Evolutionary conservation across 176 grass and related monocot species (phyloP).

Genomic region (Themeda triandra): DNA sequence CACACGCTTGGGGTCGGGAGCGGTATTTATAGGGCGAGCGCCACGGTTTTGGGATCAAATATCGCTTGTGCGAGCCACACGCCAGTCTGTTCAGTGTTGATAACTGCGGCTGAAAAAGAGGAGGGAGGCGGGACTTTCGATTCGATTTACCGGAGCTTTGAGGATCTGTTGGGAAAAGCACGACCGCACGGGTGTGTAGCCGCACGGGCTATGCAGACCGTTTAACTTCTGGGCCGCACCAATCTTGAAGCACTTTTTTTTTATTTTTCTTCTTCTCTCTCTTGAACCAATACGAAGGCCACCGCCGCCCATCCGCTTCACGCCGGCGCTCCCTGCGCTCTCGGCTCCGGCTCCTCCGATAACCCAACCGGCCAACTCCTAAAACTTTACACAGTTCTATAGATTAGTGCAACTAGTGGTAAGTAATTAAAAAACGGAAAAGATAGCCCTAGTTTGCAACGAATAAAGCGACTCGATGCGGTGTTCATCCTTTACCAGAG

Average conservation of each 20-base stretch:
- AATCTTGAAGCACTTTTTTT: no score
- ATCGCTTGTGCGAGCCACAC: conserved; percentile 1
- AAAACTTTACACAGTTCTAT: no score
- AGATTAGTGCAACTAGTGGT: no score
- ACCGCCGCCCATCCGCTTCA: no score
- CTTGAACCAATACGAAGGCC: background rate
- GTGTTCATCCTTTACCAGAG: background rate
- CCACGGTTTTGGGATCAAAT: background rate
- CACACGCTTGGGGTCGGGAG: conserved; percentile 27
- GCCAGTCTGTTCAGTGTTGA: background rate
- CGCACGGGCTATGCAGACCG: no score
- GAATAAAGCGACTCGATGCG: conserved; percentile 22
- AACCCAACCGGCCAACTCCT: no score
- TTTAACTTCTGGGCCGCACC: no score
- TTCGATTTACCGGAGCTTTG: no score
- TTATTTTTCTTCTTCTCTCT: no score
- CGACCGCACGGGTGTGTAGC: no score
- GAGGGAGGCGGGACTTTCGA: background rate
- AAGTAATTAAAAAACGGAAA: no score
- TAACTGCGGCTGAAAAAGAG: background rate
- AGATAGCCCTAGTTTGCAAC: background rate
- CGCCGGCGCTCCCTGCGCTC: background rate
- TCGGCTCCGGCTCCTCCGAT: background rate
- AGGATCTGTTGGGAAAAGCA: no score
- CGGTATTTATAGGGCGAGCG: conserved; percentile 40